Evolutionary conservation across 371 early-diverging fungal genomes (phyloP), one percentile per base, ranked within the genome.

Genomic region (Funneliformis caledonium): DNA sequence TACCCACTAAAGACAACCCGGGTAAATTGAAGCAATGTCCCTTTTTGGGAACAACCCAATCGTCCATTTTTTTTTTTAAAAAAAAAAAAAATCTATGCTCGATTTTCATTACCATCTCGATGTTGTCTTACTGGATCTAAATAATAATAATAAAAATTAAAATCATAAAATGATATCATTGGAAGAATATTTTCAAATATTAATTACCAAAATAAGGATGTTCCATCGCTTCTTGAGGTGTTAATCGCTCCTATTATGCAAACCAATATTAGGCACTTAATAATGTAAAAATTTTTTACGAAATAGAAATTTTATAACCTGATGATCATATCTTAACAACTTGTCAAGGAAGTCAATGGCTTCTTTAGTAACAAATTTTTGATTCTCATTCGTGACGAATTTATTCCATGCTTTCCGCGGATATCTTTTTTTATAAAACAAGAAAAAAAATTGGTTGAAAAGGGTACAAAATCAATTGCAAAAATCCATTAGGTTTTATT

Each of bases 311-410:
- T 43, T 31, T 16, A 26, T 22, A 85, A 85, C 86, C 86, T 97
- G 97, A 86, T 99, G 99, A 86, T 99, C 99, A 87, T 99, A 99
- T 74, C 94, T 91, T 74, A 99, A 90, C 80, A 99, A 88, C 80
- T 94, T 90, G 85, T 98, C 97, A 81, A 99, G 87, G 81, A 99
- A 96, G 84, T 97, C 98, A 80, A 99, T 90, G 4, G 97, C 94
- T 80, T 96, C 97, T 14, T 94, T 91, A 52, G 95, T 92, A 78
- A 96, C 94, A 83, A 94, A 96, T 72, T 94, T 92, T 86, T 95
- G 91, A 87, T 98, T 99, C 72, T 96, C 95, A n/a, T 87, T 85
- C 26, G 88, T 95, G 50, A 98, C 89, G 83, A 98, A 99, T 83
- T 94, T 93, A 83, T 86, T 87, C 99, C 99, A 99, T 62, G 96